Evolutionary conservation across 805 yeast genomes (phyloP).

Genomic region (Sugiyamaella mastotermitis): DNA sequence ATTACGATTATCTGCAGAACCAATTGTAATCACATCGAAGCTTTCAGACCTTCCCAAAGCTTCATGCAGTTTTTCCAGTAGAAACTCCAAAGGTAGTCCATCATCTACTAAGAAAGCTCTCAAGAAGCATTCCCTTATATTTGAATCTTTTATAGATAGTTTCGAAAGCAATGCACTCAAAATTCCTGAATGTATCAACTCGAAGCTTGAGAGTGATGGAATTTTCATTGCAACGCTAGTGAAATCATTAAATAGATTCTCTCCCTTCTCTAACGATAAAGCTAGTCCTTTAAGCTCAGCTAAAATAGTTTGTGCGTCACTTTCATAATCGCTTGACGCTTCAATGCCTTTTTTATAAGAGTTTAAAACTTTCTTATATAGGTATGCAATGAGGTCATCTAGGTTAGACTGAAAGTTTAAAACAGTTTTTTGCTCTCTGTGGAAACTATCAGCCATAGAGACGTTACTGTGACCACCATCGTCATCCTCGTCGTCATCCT

Average conservation of each 20-base stretch:
- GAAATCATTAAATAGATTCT: too few species aligned
- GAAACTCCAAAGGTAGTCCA: slow-evolving; percentile 34
- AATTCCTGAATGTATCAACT: slow-evolving; percentile 64
- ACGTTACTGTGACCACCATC: slow-evolving; percentile 1
- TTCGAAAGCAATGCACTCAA: slow-evolving; percentile 36
- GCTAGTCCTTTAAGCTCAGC: neutral
- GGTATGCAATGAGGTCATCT: neutral
- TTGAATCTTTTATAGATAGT: slow-evolving; percentile 24
- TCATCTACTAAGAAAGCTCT: slow-evolving; percentile 32
- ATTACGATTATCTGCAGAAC: slow-evolving; percentile 20
- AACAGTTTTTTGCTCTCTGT: neutral
- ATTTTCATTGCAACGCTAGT: slow-evolving; percentile 4
- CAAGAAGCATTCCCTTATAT: slow-evolving; percentile 36
- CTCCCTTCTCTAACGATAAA: neutral
- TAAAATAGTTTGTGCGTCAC: neutral
- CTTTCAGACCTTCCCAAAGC: slow-evolving; percentile 68
- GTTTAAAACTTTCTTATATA: neutral
- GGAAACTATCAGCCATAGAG: neutral
- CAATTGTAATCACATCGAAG: slow-evolving; percentile 57
- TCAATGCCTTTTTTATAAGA: neutral
- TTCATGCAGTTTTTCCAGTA: slow-evolving; percentile 62
- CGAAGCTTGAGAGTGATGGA: slow-evolving; percentile 58
- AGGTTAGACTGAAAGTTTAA: neutral
- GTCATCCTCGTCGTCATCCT: neutral
- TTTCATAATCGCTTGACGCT: neutral